Evolutionary conservation across 192 early-diverging fungal species (phyloP), one percentile per base, ranked within the genome.

Genomic region (Entomortierella parvispora): DNA sequence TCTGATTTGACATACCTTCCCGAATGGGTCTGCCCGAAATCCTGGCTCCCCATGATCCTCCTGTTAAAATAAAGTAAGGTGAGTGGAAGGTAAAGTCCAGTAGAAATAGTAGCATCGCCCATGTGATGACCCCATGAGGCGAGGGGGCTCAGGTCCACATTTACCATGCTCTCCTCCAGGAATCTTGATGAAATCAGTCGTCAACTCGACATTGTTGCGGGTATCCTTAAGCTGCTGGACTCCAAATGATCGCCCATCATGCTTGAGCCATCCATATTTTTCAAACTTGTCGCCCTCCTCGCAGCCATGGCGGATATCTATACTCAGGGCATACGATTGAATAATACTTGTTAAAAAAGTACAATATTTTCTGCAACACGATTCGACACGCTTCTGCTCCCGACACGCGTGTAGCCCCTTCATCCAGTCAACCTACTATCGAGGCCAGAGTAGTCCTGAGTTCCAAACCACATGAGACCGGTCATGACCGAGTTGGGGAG

Each of bases 381-480:
- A n/a, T n/a, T n/a, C n/a, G n/a, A n/a, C n/a, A n/a, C n/a, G n/a
- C n/a, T n/a, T n/a, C n/a, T n/a, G n/a, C n/a, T n/a, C n/a, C n/a
- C n/a, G n/a, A 20, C 14, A n/a, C 4, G 44, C 15, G 23, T 34
- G n/a, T 2, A 46, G 31, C 20, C 23, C 3, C 11, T 46, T 32
- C 14, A 33, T 15, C 2, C 7, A 40, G 56, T 42, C 28, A 17
- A 28, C 61, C 72, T 82, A 86, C 86, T 63, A 44, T 89, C 71
- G 50, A 86, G 80, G 22, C 87, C 82, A 40, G 82, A 75, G 57
- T 79, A 85, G 45, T 88, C 69, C 34, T 89, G 85, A 4, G 82
- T 76, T 18, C 93, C 92, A 82, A 93, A 95, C 96, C 96, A 97
- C 90, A 95, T 93, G n/a, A 98, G 84, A 8, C 96, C 94, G 23